Conservation (phyloP, 495 filamentous ascomycete species). For the Astrothelium subdiscretum region DNA sequence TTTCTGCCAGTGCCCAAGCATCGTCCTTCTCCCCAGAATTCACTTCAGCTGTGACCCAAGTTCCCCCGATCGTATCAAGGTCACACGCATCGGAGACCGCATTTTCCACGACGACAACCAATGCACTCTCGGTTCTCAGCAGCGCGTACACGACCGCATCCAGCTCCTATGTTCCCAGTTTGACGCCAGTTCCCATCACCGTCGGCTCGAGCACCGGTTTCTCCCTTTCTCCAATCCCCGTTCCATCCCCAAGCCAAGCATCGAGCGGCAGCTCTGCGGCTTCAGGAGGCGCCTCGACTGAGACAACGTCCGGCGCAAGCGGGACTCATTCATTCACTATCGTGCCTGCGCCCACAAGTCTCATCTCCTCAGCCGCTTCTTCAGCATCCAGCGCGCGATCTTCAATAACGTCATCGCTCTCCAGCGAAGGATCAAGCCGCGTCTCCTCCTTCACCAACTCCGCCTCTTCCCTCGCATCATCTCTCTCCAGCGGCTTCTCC, state of each 20-base stretch:
- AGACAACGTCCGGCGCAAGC: not conserved
- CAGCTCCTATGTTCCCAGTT: not conserved
- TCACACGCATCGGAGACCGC: not conserved
- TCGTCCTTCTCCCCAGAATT: not conserved
- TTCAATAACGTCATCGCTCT: not conserved
- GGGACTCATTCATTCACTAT: not conserved
- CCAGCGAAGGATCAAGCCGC: not conserved
- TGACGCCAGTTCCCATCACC: not conserved
- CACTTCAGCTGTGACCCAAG: not conserved
- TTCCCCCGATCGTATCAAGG: not conserved
- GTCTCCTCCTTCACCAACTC: constrained; percentile 1
- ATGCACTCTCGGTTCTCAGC: not conserved
- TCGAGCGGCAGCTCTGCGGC: not conserved
- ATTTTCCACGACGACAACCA: not conserved
- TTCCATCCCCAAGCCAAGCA: not conserved
- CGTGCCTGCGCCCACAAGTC: not conserved
- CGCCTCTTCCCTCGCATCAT: constrained; percentile 4
- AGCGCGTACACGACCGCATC: constrained; percentile 1
- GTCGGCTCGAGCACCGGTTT: not conserved
- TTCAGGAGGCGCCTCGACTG: not conserved
- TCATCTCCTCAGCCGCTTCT: not conserved
- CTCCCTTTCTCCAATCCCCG: constrained; percentile 1
- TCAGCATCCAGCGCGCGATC: not conserved
- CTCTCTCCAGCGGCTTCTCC: constrained; percentile 1
- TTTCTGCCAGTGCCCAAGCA: not conserved